These are phyloP conservation scores for Euphrasia arctica DNA, from an alignment of 305 asterid species.

Conservation along the genomic window DNA sequence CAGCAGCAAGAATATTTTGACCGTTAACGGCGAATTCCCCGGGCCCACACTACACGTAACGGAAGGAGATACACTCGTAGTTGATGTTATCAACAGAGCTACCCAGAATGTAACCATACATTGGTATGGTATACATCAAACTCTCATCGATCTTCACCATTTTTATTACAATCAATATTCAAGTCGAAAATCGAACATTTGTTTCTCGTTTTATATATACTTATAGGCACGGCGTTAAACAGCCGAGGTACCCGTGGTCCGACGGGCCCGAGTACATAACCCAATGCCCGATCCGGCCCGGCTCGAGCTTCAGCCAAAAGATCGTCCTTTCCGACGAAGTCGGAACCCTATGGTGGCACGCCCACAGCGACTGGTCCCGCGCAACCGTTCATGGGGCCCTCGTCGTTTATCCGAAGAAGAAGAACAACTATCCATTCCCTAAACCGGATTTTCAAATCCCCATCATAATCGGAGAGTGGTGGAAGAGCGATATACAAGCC, in stretches of 20 bases:
- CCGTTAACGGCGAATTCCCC: slow-evolving; percentile 57
- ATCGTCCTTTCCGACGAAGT: slow-evolving; percentile 39
- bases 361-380: slow-evolving; percentile 54
- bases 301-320: slow-evolving; percentile 42
- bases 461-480: slow-evolving; percentile 43
- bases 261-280: slow-evolving; percentile 76
- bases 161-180: no score
- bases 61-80: slow-evolving; percentile 43
- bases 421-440: slow-evolving; percentile 32
- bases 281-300: slow-evolving; percentile 71
- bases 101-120: slow-evolving; percentile 46
- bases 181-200: background rate
- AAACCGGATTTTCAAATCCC: slow-evolving; percentile 39
- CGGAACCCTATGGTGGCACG: slow-evolving; percentile 65
- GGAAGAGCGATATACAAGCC: slow-evolving; percentile 36
- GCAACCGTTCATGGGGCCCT: slow-evolving; percentile 51
- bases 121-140: slow-evolving; percentile 35
- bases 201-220: slow-evolving; percentile 27
- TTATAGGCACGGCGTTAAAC: slow-evolving; percentile 69
- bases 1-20: slow-evolving; percentile 39
- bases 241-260: slow-evolving; percentile 71
- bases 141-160: no score
- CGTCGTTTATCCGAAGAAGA: slow-evolving; percentile 33
- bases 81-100: slow-evolving; percentile 41
- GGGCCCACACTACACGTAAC: slow-evolving; percentile 47